Percentiles rank a stretch among this genome's conserved stretches.
phyloP scores from a whole-genome alignment of 2,329 filamentous ascomycete species.

The Atkinsonella hypoxylon region DNA sequence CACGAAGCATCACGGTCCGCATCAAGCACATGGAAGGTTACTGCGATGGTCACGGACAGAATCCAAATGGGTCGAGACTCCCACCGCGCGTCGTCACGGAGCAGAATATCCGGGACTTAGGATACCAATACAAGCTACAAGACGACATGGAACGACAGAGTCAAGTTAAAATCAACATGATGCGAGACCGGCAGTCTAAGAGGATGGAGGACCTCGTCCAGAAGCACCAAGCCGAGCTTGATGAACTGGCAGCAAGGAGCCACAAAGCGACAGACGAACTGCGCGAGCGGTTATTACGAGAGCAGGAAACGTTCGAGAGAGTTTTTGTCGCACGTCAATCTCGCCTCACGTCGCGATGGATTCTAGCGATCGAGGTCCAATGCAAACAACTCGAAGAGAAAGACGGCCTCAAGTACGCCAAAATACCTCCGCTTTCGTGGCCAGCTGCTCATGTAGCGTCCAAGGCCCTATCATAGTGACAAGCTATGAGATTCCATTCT shows the following conservation, averaged over 20 bases:
- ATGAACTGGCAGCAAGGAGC: slow-evolving; percentile 32
- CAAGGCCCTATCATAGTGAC: neutral
- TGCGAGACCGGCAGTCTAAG: slow-evolving; percentile 52
- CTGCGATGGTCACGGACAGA: slow-evolving; percentile 40
- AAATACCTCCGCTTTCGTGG: slow-evolving; percentile 21
- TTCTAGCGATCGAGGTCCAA: slow-evolving; percentile 38
- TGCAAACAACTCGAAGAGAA: slow-evolving; percentile 38
- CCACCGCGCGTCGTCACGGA: slow-evolving; percentile 45
- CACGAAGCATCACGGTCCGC: slow-evolving; percentile 42
- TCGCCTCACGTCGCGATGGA: slow-evolving; percentile 38
- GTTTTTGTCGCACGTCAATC: slow-evolving; percentile 33
- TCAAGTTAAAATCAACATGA: slow-evolving; percentile 49
- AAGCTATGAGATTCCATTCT: neutral
- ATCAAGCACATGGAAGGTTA: slow-evolving; percentile 58
- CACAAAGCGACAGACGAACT: slow-evolving; percentile 36
- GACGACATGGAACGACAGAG: slow-evolving; percentile 48
- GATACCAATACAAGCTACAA: slow-evolving; percentile 48
- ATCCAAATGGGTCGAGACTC: slow-evolving; percentile 21
- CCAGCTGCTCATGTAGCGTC: slow-evolving; percentile 6
- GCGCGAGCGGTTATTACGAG: slow-evolving; percentile 32
- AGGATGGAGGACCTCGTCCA: slow-evolving; percentile 46
- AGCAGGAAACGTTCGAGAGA: slow-evolving; percentile 35
- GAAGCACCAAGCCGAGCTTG: slow-evolving; percentile 40
- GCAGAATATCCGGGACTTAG: slow-evolving; percentile 44
- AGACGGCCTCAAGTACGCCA: slow-evolving; percentile 30